Base-by-base conservation (phyloP, 228 moss, liverwort and hornwort genomes). In the Sphagnum fallax region DNA sequence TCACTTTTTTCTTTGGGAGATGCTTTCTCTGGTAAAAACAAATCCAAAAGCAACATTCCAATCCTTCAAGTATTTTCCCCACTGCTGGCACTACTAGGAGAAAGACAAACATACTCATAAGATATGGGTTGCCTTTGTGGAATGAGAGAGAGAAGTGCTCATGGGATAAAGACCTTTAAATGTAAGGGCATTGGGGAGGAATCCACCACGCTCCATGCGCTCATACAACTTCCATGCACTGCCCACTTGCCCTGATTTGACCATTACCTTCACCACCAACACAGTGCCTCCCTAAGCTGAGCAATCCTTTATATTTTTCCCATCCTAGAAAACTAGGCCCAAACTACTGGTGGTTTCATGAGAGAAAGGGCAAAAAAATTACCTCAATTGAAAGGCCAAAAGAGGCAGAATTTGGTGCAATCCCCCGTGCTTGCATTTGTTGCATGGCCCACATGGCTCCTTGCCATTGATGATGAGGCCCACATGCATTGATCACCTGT, bases 401-500 rank as follows among this genome's bases (percentile, higher is more conserved):
- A 11, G 98, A 83, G 53, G 86, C 87, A 59, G 98, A 98, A 76
- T 84, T 90, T 47, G 92, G 89, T 50, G 48, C 32, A 49, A 90
- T 14, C 67, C 79, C 50, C 52, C 77, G 79, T n/a, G 71, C 70
- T 55, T 73, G 15, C 50, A 92, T 81, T 74, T 90, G 80, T 67
- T 82, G 79, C 52, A 98, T 76, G 53, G 89, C 81, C 90, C 90
- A 90, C 10, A 72, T 73, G 16, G 87, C 77, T 72, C 90, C 83
- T 73, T 89, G 77, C 92, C 94, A 98, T 75, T 94, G 84, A 71
- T 76, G 83, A 71, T 84, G 85, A 74, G 88, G 74, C 61, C 80
- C 90, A 80, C 98, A 98, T n/a, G 98, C 92, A 89, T 98, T 98
- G 77, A 98, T 78, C 62, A 90, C 88, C 93, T 98, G 81, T 16